Evolutionary conservation across 1,139 yeast species (phyloP), one percentile per base, ranked within the genome.

Genomic region (Groenewaldozyma auringiensis): DNA sequence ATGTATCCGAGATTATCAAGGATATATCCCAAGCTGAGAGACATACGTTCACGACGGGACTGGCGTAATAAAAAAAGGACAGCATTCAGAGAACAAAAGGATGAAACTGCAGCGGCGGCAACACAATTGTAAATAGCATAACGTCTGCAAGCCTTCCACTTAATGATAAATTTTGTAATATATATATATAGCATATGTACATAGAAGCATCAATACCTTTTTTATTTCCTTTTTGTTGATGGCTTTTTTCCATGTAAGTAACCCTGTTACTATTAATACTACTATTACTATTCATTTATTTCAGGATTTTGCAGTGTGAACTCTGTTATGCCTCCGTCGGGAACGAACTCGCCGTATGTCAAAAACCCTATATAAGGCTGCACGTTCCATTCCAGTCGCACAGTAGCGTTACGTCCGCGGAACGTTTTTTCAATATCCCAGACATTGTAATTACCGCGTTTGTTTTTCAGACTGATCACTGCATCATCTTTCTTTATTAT

Each of bases 291-390:
- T n/a, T n/a, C n/a, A n/a, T n/a, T n/a, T 29, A 71, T 70, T 44
- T 50, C 56, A 25, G 29, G 29, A 8, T 25, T 25, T 9, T 9
- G 17, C 2, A 66, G 67, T 31, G 52, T 70, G 59, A 74, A 74
- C 50, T 65, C 67, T 42, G 59, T 71, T 1, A 67, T 70, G n/a
- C 22, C 49, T 9, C 65, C 57, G 32, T 62, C 62, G 6, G 75
- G 69, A 2, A 45, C 33, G 11, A 50, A 40, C 48, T 75, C 74
- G 2, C 96, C 96, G 63, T 69, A 84, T 0, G 79, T 61, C 53
- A 92, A 69, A 2, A 88, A 80, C 4, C 98, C 98, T 8, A 89
- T 77, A 63, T 80, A 75, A 2, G 98, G 98, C 68, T 92, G 97
- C 44, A 89, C 74, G 63, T 89, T 89, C 94, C 96, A 92, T 53